These are phyloP conservation scores for Nicotiana otophora DNA, from an alignment of 257 asterid species.

Conservation along the genomic window DNA sequence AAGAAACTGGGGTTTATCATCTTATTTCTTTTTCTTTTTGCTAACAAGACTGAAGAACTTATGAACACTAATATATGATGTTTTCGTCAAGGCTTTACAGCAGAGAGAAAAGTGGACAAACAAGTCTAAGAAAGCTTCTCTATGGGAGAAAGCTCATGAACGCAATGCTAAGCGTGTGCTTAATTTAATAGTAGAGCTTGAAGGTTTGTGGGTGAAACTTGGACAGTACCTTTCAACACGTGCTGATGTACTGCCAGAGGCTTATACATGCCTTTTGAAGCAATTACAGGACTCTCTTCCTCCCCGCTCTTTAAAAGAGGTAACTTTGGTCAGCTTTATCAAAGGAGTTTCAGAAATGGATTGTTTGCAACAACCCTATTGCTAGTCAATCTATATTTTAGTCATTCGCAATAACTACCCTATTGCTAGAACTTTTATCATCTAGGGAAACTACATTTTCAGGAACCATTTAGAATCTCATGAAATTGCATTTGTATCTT, in stretches of 20 bases:
- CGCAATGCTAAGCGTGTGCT: slow-evolving; percentile 90
- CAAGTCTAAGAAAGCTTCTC: slow-evolving; percentile 54
- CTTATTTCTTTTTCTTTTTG: slow-evolving; percentile 11
- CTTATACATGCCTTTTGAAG: slow-evolving; percentile 73
- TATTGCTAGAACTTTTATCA: neutral
- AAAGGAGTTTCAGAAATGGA: neutral
- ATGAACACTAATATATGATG: slow-evolving; percentile 5
- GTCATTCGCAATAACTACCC: neutral
- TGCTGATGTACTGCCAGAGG: slow-evolving; percentile 96
- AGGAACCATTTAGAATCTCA: neutral
- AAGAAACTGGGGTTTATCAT: neutral
- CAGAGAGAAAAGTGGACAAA: slow-evolving; percentile 78
- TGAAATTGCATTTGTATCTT: neutral
- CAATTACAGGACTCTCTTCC: slow-evolving; percentile 98
- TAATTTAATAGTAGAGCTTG: slow-evolving; percentile 65
- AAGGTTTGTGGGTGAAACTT: slow-evolving; percentile 97
- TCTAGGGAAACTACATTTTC: neutral
- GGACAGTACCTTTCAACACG: slow-evolving; percentile 98
- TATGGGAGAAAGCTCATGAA: slow-evolving; percentile 95
- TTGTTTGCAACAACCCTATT: neutral
- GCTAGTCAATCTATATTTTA: neutral
- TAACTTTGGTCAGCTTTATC: slow-evolving; percentile 12
- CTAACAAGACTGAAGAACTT: slow-evolving; percentile 13
- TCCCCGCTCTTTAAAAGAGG: slow-evolving; percentile 89
- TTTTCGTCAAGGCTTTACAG: slow-evolving; percentile 57